Base-by-base conservation (phyloP, 805 yeast genomes). In the Wickerhamomyces sydowiorum region DNA sequence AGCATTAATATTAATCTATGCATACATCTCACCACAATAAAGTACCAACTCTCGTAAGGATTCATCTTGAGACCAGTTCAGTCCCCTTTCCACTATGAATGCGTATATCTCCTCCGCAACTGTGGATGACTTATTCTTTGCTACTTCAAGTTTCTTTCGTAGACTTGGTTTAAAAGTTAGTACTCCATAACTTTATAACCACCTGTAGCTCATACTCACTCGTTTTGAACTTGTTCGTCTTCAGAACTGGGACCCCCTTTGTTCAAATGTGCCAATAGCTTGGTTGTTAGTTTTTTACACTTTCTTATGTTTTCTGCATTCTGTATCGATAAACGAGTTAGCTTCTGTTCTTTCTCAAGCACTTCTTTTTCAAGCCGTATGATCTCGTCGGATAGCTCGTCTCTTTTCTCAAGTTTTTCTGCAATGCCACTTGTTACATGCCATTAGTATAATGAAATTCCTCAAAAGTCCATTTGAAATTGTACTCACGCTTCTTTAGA, bases 81-180 rank as follows among this genome's bases (percentile, higher is more conserved):
- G 43, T 2, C 68, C 64, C 27, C 60, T 46, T 12, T 69, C 58
- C 1, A 68, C 56, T 0, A 69, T 52, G 22, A 64, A 42, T 19
- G 59, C 56, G 7, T 57, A 51, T 7, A 65, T 60, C 17, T 50
- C 42, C 10, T 51, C 54, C 1, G 52, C 43, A 7, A 42, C 25
- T 15, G 24, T 17, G 20, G 27, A 30, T 1, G 47, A 43, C n/a
- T 40, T 43, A 8, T 20, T 30, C n/a, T 39, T 42, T 7, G 45
- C 40, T 7, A 20, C 24, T 19, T 37, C 28, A 13, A 46, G 25
- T n/a, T 45, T 39, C 3, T 23, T 19, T 21, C 31, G 22, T 20
- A 47, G 29, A 10, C 24, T 39, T 3, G 10, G 5, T 8, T 30
- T 18, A 10, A 18, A 4, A 14, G 30, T 27, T 27, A 27, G 30